Conservation (phyloP, 2,329 filamentous ascomycete genomes). For the Aspergillus hiratsukae region DNA sequence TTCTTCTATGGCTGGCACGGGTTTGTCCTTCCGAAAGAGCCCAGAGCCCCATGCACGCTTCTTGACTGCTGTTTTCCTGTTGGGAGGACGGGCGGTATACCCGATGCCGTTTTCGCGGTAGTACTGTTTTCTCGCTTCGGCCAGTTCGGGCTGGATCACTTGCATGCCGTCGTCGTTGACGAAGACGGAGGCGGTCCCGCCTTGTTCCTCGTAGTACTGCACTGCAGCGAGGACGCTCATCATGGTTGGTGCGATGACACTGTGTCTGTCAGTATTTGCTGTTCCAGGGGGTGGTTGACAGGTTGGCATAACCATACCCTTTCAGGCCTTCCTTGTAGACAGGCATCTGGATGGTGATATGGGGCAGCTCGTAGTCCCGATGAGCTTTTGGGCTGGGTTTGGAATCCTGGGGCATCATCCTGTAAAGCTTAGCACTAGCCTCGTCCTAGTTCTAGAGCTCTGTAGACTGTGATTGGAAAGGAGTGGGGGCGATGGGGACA, state of each 20-base stretch:
- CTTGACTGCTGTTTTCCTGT: slow-evolving; percentile 27
- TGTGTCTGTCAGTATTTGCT: background rate
- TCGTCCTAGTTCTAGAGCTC: no score
- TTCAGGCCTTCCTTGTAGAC: slow-evolving; percentile 81
- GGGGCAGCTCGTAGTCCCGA: slow-evolving; percentile 25
- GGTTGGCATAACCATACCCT: slow-evolving; percentile 35
- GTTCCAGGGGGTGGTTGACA: background rate
- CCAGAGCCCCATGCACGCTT: slow-evolving; percentile 23
- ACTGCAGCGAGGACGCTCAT: slow-evolving; percentile 55
- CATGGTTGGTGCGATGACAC: slow-evolving; percentile 58
- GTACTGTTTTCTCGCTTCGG: slow-evolving; percentile 42
- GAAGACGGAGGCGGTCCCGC: slow-evolving; percentile 34
- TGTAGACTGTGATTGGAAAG: no score
- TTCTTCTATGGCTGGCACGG: background rate
- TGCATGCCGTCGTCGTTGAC: slow-evolving; percentile 40
- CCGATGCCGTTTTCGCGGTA: slow-evolving; percentile 50
- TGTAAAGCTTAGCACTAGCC: no score
- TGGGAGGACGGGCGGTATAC: slow-evolving; percentile 45
- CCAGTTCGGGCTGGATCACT: slow-evolving; percentile 39
- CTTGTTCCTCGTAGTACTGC: slow-evolving; percentile 54
- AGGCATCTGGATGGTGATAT: slow-evolving; percentile 72
- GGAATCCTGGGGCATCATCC: slow-evolving; percentile 1
- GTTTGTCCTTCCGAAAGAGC: slow-evolving; percentile 1
- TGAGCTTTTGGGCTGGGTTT: slow-evolving; percentile 31
- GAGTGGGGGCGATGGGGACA: no score